Base-by-base conservation (phyloP, 768 basidiomycete species). In the Lactarius indigo region DNA sequence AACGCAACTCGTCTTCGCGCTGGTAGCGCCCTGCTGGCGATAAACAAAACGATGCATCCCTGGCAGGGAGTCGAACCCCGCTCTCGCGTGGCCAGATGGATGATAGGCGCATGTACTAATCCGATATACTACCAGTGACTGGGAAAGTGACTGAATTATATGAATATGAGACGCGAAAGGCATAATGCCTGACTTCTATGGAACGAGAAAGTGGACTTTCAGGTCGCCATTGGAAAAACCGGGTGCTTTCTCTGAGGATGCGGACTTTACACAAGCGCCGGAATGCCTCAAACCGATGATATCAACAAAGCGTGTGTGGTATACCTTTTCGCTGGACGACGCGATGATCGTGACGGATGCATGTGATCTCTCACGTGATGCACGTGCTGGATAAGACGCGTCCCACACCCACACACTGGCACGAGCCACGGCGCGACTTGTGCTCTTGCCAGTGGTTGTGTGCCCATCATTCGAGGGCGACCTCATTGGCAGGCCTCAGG, bases 1-100 rank as follows among this genome's bases (percentile, higher is more conserved):
- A 37, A 37, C 35, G 35, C 9, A 35, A 13, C 23, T 52, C 26
- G 26, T 17, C 13, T 26, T 28, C n/a, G 20, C 8, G 23, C 26
- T 26, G 26, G 23, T 26, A 50, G 10, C 12, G 12, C n/a, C 17
- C 10, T 23, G 12, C n/a, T 13, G 9, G 10, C 23, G 47, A 15
- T 5, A 23, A 23, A 15, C 23, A 39, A 60, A 37, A 60, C 18
- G 28, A 28, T 41, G 12, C 13, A n/a, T 72, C 71, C 69, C 74
- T 74, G 75, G 72, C 75, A 71, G 75, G 74, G 74, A 75, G 66
- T 75, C 74, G 74, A 75, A 75, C 74, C 74, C 74, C 72, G 75
- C 75, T 75, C 63, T 75, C 74, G 75, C 75, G 74, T 64, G 69
- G 23, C 23, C 60, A 41, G 13, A 33, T 5, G n/a, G n/a, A 23